Conservation (phyloP, 2,329 filamentous ascomycete species). For the Sporothrix euskadiensis region DNA sequence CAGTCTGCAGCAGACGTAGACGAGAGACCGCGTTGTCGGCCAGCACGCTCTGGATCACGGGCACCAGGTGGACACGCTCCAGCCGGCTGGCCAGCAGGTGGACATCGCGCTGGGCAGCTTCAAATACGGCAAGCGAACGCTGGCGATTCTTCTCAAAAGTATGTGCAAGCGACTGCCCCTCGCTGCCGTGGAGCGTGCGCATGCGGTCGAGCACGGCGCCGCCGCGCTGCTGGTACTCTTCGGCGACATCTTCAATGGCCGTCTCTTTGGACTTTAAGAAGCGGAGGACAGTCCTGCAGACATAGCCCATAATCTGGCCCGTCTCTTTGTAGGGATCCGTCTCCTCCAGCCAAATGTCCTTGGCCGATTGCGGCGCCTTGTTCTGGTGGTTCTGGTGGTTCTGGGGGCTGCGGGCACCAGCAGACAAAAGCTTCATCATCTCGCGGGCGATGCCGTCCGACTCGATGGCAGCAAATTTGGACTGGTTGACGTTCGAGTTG, state of each 20-base stretch:
- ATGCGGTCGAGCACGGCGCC: conserved; percentile 18
- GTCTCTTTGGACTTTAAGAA: conserved; percentile 33
- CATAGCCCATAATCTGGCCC: conserved; percentile 31
- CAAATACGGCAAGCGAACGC: not conserved
- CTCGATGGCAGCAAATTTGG: not conserved
- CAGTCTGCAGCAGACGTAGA: conserved; percentile 17
- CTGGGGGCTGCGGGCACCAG: not conserved
- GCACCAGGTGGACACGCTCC: conserved; percentile 17
- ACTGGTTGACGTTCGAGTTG: not conserved
- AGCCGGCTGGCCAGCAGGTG: conserved; percentile 13
- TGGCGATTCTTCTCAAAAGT: conserved; percentile 19
- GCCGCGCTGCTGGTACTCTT: conserved; percentile 31
- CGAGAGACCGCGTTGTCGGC: conserved; percentile 3
- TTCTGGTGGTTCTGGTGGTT: no score
- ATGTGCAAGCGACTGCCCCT: not conserved
- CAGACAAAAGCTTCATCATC: conserved; percentile 29
- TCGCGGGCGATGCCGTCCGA: conserved; percentile 22
- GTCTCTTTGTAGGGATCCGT: conserved; percentile 31
- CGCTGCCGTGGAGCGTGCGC: conserved; percentile 18
- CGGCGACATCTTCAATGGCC: conserved; percentile 31
- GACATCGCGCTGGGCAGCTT: conserved; percentile 18
- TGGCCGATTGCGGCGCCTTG: not conserved
- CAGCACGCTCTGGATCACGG: conserved; percentile 21
- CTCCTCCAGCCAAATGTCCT: conserved; percentile 29
- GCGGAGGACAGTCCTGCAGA: conserved; percentile 32